Base-by-base conservation (phyloP, 495 filamentous ascomycete genomes). In the Cenococcum geophilum region DNA sequence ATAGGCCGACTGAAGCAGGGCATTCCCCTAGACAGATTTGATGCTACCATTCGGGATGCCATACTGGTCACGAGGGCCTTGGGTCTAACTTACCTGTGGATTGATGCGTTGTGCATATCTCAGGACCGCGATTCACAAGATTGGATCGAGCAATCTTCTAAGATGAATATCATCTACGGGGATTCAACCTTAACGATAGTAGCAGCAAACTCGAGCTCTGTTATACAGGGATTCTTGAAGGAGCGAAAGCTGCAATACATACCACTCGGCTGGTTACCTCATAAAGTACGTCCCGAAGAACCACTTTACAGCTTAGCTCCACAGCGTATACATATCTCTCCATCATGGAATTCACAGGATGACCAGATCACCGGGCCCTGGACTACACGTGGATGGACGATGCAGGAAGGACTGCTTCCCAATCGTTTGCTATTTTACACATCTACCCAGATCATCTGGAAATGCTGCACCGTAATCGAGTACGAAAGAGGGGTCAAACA, bases 361-460 rank as follows among this genome's bases (percentile, higher is more conserved):
- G 55, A 58, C 55, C 11, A 45, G 35, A 12, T 58, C 35, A 23
- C 10, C 34, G 55, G 55, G 36, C 55, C 55, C 14, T 58, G 55
- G 55, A 45, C 12, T 12, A 47, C 16, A 16, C 32, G 55, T 11
- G 55, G 55, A 58, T 58, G 55, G 55, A 45, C 55, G 45, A 58
- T 58, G 55, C 55, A 58, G 25, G 55, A 58, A 58, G 36, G 36
- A 6, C 55, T 58, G 40, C 55, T 58, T 47, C 36, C 55, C 11
- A 58, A 22, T 14, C 55, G 55, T 23, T 22, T 58, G 18, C 55
- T 58, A 21, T 22, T 18, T 20, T 58, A 58, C 55, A 58, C 55
- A 58, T 58, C 55, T 45, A 45, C 9, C 22, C 55, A 58, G 22
- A 58, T 58, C 35, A 23, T 47, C 14, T 58, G 55, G 55, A 58